Conservation (phyloP, 306 rosid species). For the Vachellia collinsii region DNA sequence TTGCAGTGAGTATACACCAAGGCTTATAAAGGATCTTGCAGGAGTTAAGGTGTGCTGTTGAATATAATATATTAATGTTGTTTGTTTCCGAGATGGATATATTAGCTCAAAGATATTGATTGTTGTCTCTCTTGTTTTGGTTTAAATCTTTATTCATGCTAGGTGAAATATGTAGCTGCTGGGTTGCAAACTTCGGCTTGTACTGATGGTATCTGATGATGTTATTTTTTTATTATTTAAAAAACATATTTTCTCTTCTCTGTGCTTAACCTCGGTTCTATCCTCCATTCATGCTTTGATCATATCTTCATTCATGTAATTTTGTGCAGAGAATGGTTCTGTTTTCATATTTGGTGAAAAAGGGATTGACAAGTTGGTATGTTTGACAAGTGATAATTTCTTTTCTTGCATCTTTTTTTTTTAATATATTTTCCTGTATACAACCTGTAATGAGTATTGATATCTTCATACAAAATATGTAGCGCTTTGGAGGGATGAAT, state of each 20-base stretch:
- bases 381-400: constrained; percentile 33
- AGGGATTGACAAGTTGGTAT: constrained; percentile 67
- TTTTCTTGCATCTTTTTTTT: neutral
- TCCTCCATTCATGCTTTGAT: constrained; percentile 17
- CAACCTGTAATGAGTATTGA: constrained; percentile 12
- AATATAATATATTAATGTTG: constrained; percentile 37
- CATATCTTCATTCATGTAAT: constrained; percentile 33
- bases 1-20: constrained; percentile 86
- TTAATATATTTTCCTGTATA: neutral
- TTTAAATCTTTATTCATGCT: constrained; percentile 31
- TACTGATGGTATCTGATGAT: constrained; percentile 67
- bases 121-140: constrained; percentile 23
- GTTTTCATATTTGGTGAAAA: constrained; percentile 79
- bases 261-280: constrained; percentile 14
- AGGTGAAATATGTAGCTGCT: constrained; percentile 81
- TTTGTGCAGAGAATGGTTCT: constrained; percentile 79
- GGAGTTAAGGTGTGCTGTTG: constrained; percentile 74
- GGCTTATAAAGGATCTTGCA: constrained; percentile 92
- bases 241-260: neutral
- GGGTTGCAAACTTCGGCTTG: constrained; percentile 90
- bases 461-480: constrained; percentile 40
- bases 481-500: constrained; percentile 58
- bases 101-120: constrained; percentile 23
- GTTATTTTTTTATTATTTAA: neutral
- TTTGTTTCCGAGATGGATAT: constrained; percentile 29